Base-by-base conservation (phyloP, 2,329 filamentous ascomycete species). In the Colletotrichum spaethianum region DNA sequence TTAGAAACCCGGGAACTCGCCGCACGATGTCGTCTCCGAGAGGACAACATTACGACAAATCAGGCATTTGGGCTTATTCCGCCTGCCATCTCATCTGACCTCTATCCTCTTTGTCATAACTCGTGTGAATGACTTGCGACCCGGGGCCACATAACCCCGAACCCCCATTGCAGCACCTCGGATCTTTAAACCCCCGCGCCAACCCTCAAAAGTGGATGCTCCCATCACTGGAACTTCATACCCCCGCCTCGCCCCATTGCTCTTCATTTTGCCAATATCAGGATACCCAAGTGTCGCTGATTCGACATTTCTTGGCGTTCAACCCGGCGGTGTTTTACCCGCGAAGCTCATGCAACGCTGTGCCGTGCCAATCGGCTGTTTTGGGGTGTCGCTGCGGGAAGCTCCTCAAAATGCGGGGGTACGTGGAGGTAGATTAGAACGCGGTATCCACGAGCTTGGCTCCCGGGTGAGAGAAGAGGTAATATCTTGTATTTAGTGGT, bases 391-490 rank as follows among this genome's bases (percentile, higher is more conserved):
- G 26, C 44, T 18, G 31, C n/a, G n/a, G 11, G 46, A 53, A 65
- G 62, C 65, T 69, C 59, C 70, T 72, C 65, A 63, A 69, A 63
- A 63, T 72, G 60, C 63, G 65, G 65, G 48, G 57, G 65, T 40
- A 38, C 46, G 33, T 16, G 44, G 31, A 50, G 9, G 44, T 2
- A 36, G 31, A 38, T n/a, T 7, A 42, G 50, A 9, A 12, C 60
- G 59, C 53, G 53, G 33, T 52, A 9, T 1, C 31, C 46, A 52
- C n/a, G 44, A 31, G 46, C 50, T 53, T 74, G 52, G 42, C 56
- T 20, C 50, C 60, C 28, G 14, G 20, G 48, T 26, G 28, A n/a
- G 16, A 6, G 8, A 28, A 16, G 23, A n/a, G 23, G 53, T n/a
- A 23, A 55, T 31, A 20, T 70, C 38, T 36, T 72, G 38, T 57